A percentile compares a stretch with the other conserved stretches of the same genome.
phyloP scores from a whole-genome alignment of 306 rosid species.

The Dryas octopetala region DNA sequence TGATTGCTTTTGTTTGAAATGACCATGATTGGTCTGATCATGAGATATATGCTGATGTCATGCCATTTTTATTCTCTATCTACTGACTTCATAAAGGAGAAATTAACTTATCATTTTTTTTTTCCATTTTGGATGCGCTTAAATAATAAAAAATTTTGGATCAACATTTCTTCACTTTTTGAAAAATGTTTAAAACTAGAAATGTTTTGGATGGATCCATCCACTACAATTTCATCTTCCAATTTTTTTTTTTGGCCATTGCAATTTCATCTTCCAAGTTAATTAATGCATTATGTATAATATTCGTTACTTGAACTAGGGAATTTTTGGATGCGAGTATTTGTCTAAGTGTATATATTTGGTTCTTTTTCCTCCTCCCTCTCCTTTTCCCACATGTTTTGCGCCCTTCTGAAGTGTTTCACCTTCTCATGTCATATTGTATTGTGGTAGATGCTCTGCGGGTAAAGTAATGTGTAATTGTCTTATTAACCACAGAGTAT shows the following conservation, averaged over 20 bases:
- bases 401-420: not conserved
- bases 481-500: not conserved
- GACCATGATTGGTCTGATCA: not conserved
- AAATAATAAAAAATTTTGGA: not conserved
- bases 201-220: not conserved
- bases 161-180: not conserved
- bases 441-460: not conserved
- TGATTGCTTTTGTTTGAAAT: no score
- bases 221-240: not conserved
- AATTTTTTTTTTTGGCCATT: not conserved
- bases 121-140: not conserved
- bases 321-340: not conserved
- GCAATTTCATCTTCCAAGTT: not conserved
- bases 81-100: not conserved
- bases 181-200: not conserved
- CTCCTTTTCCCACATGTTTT: not conserved
- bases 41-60: not conserved
- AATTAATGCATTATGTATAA: not conserved
- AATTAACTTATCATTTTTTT: not conserved
- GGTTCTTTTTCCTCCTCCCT: not conserved
- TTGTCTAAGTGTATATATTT: not conserved
- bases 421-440: not conserved
- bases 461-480: not conserved
- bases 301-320: not conserved
- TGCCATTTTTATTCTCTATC: not conserved